Conservation (phyloP, 306 rosid genomes). For the Astragalus membranaceus region DNA sequence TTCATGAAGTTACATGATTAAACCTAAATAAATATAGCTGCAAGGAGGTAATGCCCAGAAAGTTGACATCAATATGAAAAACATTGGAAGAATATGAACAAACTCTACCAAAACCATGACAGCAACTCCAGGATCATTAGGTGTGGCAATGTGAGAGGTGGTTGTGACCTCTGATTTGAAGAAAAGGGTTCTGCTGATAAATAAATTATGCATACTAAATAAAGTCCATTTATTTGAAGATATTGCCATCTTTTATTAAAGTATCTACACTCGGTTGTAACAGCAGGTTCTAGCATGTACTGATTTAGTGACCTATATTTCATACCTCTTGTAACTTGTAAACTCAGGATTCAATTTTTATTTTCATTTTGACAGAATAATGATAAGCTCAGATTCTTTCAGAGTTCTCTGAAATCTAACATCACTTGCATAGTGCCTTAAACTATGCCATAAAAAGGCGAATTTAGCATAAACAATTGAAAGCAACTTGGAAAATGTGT, state of each 20-base stretch:
- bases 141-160: not conserved
- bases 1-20: not conserved
- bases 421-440: not conserved
- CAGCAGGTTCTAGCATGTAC: too few species aligned
- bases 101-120: not conserved
- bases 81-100: not conserved
- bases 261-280: too few species aligned
- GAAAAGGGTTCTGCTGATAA: not conserved
- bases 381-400: too few species aligned
- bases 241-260: not conserved
- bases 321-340: too few species aligned
- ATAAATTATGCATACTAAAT: not conserved
- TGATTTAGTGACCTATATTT: too few species aligned
- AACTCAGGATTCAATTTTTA: too few species aligned
- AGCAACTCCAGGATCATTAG: not conserved
- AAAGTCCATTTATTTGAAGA: not conserved
- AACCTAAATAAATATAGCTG: not conserved
- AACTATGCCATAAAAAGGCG: not conserved
- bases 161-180: not conserved
- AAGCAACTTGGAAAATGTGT: not conserved
- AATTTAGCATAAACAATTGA: not conserved
- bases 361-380: too few species aligned
- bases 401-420: not conserved
- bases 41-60: not conserved
- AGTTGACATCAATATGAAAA: not conserved